Evolutionary conservation across 2,329 filamentous ascomycete species (phyloP).

Genomic region (Kalmusia sp.): DNA sequence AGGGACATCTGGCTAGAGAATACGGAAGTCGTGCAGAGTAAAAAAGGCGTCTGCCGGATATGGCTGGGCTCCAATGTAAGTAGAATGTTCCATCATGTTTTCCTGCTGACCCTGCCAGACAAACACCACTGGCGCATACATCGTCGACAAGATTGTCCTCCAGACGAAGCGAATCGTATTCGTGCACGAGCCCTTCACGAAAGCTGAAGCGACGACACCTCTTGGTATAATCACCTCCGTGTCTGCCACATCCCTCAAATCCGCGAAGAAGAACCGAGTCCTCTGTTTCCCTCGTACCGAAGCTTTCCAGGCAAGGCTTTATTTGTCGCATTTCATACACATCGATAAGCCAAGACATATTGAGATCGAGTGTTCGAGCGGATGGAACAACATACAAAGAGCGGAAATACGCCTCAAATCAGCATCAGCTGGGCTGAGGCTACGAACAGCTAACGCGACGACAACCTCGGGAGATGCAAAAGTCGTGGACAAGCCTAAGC

Average conservation of each 20-base stretch:
- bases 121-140: constrained; percentile 75
- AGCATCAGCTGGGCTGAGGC: constrained; percentile 65
- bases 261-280: constrained; percentile 62
- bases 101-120: constrained; percentile 55
- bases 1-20: constrained; percentile 73
- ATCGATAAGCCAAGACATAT: constrained; percentile 81
- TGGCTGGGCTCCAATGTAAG: constrained; percentile 57
- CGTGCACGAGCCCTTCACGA: constrained; percentile 67
- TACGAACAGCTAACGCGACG: constrained; percentile 60
- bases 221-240: constrained; percentile 56
- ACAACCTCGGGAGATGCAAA: constrained; percentile 51
- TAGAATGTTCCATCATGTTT: neutral
- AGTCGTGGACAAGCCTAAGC: constrained; percentile 52
- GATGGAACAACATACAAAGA: constrained; percentile 70
- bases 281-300: constrained; percentile 75
- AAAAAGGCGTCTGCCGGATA: constrained; percentile 62
- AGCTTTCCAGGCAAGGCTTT: constrained; percentile 72
- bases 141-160: constrained; percentile 75
- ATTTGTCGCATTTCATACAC: constrained; percentile 73
- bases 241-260: constrained; percentile 39
- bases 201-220: constrained; percentile 55
- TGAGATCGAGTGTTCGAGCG: constrained; percentile 74
- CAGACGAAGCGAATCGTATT: constrained; percentile 69
- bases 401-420: constrained; percentile 62
- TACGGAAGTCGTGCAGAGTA: constrained; percentile 54